Evolutionary conservation across 768 basidiomycete species (phyloP), one percentile per base, ranked within the genome.

Genomic region (Pulveroboletus sp.): DNA sequence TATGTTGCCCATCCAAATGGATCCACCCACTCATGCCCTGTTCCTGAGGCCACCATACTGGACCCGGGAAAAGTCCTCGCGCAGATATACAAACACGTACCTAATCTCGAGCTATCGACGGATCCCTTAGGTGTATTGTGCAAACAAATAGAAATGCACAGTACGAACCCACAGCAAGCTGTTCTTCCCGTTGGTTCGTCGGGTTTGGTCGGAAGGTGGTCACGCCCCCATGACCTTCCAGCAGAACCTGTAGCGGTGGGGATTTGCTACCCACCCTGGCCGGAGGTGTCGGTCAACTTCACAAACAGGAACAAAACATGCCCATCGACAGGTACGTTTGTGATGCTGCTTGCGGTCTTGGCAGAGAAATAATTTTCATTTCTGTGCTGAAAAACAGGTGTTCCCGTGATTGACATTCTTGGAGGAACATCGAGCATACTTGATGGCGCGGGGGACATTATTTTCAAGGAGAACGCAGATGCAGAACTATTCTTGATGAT

Each of bases 1-100:
- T 25, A 46, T 2, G 3, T 1, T 2, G 43, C 29, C 6, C 44
- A 44, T 43, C 41, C 54, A 2, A 12, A 37, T 4, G 37, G 32
- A 25, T 29, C 20, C 7, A 2, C 13, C 5, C 37, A 43, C 31
- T n/a, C n/a, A n/a, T n/a, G n/a, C n/a, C 19, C 39, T 0, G 11
- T 50, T 2, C 47, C 52, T 1, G 1, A 31, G 5, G 8, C 19
- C 3, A n/a, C n/a, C n/a, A 40, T 3, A 11, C 27, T 6, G 32
- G 46, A 21, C 14, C 56, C 60, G 1, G 33, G 33, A 13, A 35
- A 60, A n/a, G 39, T 60, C 6, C 37, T 53, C n/a, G n/a, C n/a
- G n/a, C n/a, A n/a, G n/a, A n/a, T n/a, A n/a, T n/a, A n/a, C n/a
- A n/a, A n/a, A n/a, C n/a, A n/a, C n/a, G n/a, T n/a, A n/a, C n/a